Conservation (phyloP, 495 filamentous ascomycete genomes). For the Hyaloscypha bicolor region DNA sequence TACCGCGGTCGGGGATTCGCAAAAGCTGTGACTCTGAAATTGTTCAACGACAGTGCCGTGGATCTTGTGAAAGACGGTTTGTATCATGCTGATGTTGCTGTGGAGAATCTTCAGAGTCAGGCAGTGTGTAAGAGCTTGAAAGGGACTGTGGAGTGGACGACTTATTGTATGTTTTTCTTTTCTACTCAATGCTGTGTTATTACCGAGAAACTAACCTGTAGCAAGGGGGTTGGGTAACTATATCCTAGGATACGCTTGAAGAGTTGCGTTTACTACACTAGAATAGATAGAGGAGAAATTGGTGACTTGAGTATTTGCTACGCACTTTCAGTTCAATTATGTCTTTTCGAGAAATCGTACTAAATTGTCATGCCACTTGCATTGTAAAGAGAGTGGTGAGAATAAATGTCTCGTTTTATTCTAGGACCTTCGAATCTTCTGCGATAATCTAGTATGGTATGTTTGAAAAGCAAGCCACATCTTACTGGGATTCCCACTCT, state of each 20-base stretch:
- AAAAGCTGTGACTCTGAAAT: conserved; percentile 43
- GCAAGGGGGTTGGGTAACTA: not conserved
- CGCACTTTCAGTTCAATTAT: no score
- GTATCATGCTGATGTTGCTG: conserved; percentile 46
- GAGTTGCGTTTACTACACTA: not conserved
- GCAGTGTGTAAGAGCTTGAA: conserved; percentile 47
- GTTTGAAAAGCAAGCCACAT: no score
- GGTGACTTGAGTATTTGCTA: not conserved
- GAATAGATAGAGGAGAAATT: not conserved
- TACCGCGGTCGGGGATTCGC: conserved; percentile 48
- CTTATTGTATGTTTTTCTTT: conserved; percentile 41
- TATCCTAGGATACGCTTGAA: not conserved
- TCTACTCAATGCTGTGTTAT: not conserved
- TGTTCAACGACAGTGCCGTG: conserved; percentile 42
- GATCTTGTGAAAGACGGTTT: conserved; percentile 43
- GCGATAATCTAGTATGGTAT: no score
- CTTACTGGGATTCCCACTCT: no score
- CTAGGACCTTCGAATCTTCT: no score
- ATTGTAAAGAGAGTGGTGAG: no score
- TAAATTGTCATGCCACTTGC: no score
- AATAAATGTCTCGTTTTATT: no score
- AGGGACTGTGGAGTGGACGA: conserved; percentile 39
- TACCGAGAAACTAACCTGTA: not conserved
- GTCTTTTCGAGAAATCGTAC: no score
- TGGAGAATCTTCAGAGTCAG: conserved; percentile 43